Evolutionary conservation across 257 asterid species (phyloP), one percentile per base, ranked within the genome.

Genomic region (Salvia miltiorrhiza): DNA sequence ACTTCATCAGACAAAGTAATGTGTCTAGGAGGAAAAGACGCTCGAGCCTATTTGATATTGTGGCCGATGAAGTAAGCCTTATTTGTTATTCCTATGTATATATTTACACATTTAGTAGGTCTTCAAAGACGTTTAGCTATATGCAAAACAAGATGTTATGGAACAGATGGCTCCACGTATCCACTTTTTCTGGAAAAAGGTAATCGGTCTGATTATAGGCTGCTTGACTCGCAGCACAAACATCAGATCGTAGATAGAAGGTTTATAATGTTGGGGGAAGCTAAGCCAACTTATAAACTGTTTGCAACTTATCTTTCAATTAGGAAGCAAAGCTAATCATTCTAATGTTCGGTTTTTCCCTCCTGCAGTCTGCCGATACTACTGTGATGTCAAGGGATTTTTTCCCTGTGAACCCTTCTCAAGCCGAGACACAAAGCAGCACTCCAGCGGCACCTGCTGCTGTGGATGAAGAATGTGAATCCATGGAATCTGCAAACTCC

Each of bases 11-110:
- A 80, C 99, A 94, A 81, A 80, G 87, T 58, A 94, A 94, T 64
- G 82, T 91, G 52, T 89, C 99, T 13, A 79, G 99, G 86, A 83
- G 98, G 80, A 94, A 89, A 77, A 80, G 99, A 69, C 96, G 99
- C 44, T 94, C 99, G 20, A 94, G 99, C 88, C 93, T 94, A 54
- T 94, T 94, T 19, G 99, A 94, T 81, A 87, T 94, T 65, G 92
- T 94, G 62, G 85, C 94, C 3, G 95, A 91, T 76, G 98, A 91
- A 73, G 99, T 94, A 89, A 94, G 93, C 70, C 43, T 66, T 45
- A 14, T 63, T 63, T 63, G 44, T 67, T 47, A 35, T n/a, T 24
- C 19, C 47, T 56, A 7, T 32, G 4, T 39, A 9, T 57, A 49
- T 19, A 7, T 35, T 47, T 16, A 24, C 45, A 3, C 30, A 44